phyloP scores from a whole-genome alignment of 108 stramenopile species.

The Parietichytrium sp. region DNA sequence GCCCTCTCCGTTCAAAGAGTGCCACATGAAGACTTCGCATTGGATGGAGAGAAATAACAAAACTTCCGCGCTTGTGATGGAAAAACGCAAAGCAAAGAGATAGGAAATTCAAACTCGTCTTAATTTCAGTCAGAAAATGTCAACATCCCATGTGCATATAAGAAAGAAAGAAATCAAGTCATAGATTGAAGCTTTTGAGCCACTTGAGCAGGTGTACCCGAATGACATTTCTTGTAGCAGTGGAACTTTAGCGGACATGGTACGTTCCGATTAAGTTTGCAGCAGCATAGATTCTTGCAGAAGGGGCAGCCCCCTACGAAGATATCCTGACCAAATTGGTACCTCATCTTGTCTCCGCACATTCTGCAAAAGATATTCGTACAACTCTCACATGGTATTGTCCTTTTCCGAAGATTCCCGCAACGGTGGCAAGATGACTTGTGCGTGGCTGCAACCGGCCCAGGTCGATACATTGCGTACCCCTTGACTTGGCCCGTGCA shows the following conservation, averaged over 20 bases:
- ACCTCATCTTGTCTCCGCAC: slow-evolving; percentile 34
- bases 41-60: too few species aligned
- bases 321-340: background rate
- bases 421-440: slow-evolving; percentile 36
- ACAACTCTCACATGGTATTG: background rate
- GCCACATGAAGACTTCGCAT: too few species aligned
- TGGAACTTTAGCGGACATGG: background rate
- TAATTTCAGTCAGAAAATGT: too few species aligned
- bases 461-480: background rate
- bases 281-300: slow-evolving; percentile 26
- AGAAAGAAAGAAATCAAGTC: too few species aligned
- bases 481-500: slow-evolving; percentile 34
- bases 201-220: too few species aligned
- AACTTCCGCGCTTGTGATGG: too few species aligned
- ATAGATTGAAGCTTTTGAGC: too few species aligned
- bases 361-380: slow-evolving; percentile 15
- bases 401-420: slow-evolving; percentile 22
- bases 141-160: too few species aligned
- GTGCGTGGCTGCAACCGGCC: background rate
- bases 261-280: background rate
- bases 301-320: slow-evolving; percentile 19
- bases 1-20: too few species aligned
- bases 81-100: too few species aligned
- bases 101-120: too few species aligned
- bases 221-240: slow-evolving; percentile 37